Evolutionary conservation across 202 grass and related monocot genomes (phyloP).

Genomic region (Setaria viridis): DNA sequence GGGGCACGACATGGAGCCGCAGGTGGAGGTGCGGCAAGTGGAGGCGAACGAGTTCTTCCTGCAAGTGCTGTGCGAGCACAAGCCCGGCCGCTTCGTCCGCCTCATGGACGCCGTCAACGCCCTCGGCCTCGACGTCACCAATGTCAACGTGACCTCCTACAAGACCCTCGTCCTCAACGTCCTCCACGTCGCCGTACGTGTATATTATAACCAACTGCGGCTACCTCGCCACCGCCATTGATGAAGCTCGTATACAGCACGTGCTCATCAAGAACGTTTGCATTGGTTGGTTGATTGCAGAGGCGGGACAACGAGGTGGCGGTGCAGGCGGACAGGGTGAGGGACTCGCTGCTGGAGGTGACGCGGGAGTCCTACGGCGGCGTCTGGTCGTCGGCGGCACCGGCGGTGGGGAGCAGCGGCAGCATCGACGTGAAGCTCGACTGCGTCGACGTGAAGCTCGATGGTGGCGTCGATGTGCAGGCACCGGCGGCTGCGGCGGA

Average conservation of each 20-base stretch:
- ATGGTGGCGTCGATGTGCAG: not conserved
- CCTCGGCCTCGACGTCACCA: conserved; percentile 78
- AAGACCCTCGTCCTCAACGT: conserved; percentile 79
- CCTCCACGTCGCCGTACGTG: conserved; percentile 68
- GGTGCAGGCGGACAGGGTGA: conserved; percentile 77
- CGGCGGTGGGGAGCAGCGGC: not conserved
- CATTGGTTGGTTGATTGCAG: conserved; percentile 40
- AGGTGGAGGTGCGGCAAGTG: conserved; percentile 88
- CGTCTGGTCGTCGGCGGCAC: conserved; percentile 43
- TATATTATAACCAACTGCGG: not conserved
- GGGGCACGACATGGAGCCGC: conserved; percentile 74
- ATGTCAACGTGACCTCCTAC: conserved; percentile 78
- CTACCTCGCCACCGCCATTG: not conserved
- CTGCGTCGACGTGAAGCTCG: conserved; percentile 20
- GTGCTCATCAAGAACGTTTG: no score
- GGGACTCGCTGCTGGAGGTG: conserved; percentile 85
- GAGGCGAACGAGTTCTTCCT: conserved; percentile 92
- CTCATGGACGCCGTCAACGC: conserved; percentile 81
- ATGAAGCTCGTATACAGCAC: not conserved
- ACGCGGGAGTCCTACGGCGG: conserved; percentile 58
- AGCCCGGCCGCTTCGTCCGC: conserved; percentile 66
- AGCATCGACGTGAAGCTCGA: conserved; percentile 25
- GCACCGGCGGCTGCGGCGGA: not conserved
- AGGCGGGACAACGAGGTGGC: conserved; percentile 65
- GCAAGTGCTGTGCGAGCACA: conserved; percentile 81